Evolutionary conservation across 371 early-diverging fungal species (phyloP).

Genomic region (Actinomortierella ambigua): DNA sequence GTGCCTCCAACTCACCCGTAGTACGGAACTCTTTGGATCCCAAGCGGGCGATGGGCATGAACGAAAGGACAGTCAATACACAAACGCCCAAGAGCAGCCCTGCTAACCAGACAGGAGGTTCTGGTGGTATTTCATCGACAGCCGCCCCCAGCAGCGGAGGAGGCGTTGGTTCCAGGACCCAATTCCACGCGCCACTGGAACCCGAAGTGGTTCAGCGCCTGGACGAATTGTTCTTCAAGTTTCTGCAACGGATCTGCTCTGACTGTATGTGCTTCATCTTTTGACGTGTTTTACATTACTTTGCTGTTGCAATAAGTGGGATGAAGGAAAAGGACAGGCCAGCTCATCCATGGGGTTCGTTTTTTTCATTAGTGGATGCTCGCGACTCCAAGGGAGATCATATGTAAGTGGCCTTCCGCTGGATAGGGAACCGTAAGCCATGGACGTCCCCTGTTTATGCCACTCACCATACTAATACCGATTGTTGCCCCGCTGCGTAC

Average conservation of each 20-base stretch:
- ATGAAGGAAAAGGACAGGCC: neutral
- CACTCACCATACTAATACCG: neutral
- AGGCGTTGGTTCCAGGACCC: conserved; percentile 24
- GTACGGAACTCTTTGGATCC: too few species aligned
- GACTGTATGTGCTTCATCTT: conserved; percentile 46
- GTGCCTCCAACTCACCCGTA: too few species aligned
- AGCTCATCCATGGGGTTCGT: neutral
- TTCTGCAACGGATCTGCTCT: conserved; percentile 63
- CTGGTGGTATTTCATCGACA: neutral
- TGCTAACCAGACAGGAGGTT: neutral
- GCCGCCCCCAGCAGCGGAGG: neutral
- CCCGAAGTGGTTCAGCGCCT: conserved; percentile 53
- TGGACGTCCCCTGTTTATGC: neutral
- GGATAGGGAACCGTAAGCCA: too few species aligned
- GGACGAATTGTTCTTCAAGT: conserved; percentile 63
- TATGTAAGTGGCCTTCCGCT: conserved; percentile 53
- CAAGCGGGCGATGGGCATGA: too few species aligned
- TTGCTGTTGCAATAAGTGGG: neutral
- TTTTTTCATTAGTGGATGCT: conserved; percentile 52
- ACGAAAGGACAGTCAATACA: too few species aligned
- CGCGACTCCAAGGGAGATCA: conserved; percentile 64
- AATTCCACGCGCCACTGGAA: conserved; percentile 54
- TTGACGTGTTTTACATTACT: neutral
- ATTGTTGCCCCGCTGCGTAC: neutral
- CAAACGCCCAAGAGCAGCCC: too few species aligned